Base-by-base conservation (phyloP, 148 eudicot species). In the Diospyros lotus region DNA sequence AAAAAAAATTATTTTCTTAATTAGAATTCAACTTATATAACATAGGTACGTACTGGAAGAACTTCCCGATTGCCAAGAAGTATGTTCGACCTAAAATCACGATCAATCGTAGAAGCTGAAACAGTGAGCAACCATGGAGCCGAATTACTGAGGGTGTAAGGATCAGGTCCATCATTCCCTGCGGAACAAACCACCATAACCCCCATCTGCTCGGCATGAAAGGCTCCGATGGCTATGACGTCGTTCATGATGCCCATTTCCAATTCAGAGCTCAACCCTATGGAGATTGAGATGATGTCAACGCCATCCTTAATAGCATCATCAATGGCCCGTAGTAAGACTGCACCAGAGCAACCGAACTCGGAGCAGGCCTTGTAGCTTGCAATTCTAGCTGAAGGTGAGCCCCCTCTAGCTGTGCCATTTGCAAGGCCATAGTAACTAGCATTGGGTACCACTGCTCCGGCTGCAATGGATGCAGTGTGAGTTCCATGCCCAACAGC, bases 51-150 rank as follows among this genome's bases (percentile, higher is more conserved):
- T 77, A 90, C 94, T 66, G 83, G 69, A 46, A 84, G 76, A 60
- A 78, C 48, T 53, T 80, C 45, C 50, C 83, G 82, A 66, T 85
- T 88, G 74, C 95, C 90, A 6, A 90, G 82, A 51, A 75, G 51
- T 59, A 90, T 13, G 9, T 76, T 76, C 0, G 92, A 73, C 73
- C 73, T 70, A 52, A 90, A 90, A 66, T 58, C 82, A 40, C 95
- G 84, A 69, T 90, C 95, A 52, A 88, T 88, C 51, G 58, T 88
- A 7, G 95, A 88, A 40, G 95, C 95, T 9, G 86, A 89, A 17
- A 88, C 88, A 56, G 92, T 90, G 44, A 90, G 78, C 44, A 85
- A 79, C 95, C 95, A 88, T 13, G 95, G 95, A 51, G 92, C 95
- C 13, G 90, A 77, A 69, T 90, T 90, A 10, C 83, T 86, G 18